Base-by-base conservation (phyloP, 208 protist genomes). In the Acanthamoeba culbertsoni region DNA sequence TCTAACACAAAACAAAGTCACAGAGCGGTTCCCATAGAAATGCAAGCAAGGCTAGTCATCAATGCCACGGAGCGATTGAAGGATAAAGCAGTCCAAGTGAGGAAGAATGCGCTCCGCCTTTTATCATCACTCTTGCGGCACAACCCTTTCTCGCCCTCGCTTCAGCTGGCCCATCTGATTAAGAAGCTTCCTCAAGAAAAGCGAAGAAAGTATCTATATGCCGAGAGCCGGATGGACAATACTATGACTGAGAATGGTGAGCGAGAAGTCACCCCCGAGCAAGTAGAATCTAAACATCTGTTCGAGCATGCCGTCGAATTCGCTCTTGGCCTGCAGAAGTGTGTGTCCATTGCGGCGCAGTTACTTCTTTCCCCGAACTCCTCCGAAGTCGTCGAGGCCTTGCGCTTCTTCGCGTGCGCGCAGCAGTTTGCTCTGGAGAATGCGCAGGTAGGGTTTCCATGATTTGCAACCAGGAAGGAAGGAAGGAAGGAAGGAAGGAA, bases 81-180 rank as follows among this genome's bases (percentile, higher is more conserved):
- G 0, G 96, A 97, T 42, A 96, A 94, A 20, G 92, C 55, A 6
- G 46, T 91, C 12, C 55, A 84, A 33, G 95, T 96, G 2, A 86
- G 96, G 71, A 97, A 95, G 31, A 92, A 53, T 45, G 96, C 96
- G 0, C 45, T 97, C 0, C 35, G 95, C 1, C 71, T 97, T 10
- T 20, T 97, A 10, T 48, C 23, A 0, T 35, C 28, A 12, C 10
- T 97, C 0, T 35, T 97, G 26, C 16, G 55, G 12, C 51, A 93
- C 35, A 96, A 97, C 51, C 93, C 91, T 18, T 96, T 93, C 42
- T 45, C 20, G 5, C 31, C 42, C 31, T 40, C 18, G 6, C 46
- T 95, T 12, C 42, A 79, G 20, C 46, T 71, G 7, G 40, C 86
- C 16, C 14, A 33, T 1, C 33, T 68, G 16, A 45, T 93, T 77